A percentile compares a stretch with the other conserved stretches of the same genome.
These are phyloP conservation scores for Pugionium cornutum DNA, from an alignment of 345 rosid species.

Conservation along the genomic window DNA sequence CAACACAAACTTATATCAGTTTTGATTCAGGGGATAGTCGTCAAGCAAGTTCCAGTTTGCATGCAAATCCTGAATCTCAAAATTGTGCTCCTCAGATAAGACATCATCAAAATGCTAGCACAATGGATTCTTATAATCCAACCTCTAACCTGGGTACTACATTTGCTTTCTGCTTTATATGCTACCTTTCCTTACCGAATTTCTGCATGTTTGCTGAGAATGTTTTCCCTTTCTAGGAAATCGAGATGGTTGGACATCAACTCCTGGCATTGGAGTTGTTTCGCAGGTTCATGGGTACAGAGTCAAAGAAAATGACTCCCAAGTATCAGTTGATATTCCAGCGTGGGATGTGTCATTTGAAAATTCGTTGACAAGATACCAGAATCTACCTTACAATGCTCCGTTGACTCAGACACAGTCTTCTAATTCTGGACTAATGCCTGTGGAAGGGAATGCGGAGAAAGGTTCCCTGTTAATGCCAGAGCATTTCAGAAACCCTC, in stretches of 20 bases:
- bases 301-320: constrained; percentile 49
- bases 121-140: constrained; percentile 38
- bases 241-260: constrained; percentile 43
- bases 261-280: constrained; percentile 36
- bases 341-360: constrained; percentile 70
- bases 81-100: constrained; percentile 37
- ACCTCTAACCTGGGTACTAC: constrained; percentile 49
- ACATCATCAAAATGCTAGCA: constrained; percentile 43
- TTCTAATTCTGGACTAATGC: constrained; percentile 34
- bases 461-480: constrained; percentile 40
- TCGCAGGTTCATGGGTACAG: constrained; percentile 47
- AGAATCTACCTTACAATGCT: constrained; percentile 37
- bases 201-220: constrained; percentile 25
- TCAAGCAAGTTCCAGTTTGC: constrained; percentile 51
- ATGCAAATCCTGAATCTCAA: constrained; percentile 41
- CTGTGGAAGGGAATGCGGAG: constrained; percentile 32
- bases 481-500: constrained; percentile 47
- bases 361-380: constrained; percentile 47
- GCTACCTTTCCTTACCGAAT: constrained; percentile 17
- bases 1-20: constrained; percentile 28
- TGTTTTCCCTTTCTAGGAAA: constrained; percentile 43
- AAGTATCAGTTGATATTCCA: constrained; percentile 52
- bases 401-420: constrained; percentile 43
- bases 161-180: constrained; percentile 21
- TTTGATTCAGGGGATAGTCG: constrained; percentile 62